Evolutionary conservation across 768 basidiomycete species (phyloP).

Genomic region (Coprinellus aureogranulatus): DNA sequence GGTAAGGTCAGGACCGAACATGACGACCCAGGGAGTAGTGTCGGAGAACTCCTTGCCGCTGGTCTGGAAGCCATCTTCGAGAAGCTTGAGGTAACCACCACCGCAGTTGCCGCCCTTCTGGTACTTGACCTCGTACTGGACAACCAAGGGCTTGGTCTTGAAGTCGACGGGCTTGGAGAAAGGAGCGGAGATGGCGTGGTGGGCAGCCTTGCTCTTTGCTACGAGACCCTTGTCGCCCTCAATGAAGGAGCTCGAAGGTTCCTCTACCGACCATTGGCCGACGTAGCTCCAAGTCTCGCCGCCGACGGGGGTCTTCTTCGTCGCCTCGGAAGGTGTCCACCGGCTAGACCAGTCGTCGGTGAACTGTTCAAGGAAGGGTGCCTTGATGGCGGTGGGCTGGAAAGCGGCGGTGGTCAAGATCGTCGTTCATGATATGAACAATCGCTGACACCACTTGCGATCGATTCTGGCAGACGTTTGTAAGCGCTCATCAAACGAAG

Average conservation of each 20-base stretch:
- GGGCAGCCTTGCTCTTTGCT: slow-evolving; percentile 94
- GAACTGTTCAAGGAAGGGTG: slow-evolving; percentile 96
- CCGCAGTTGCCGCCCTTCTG: slow-evolving; percentile 99
- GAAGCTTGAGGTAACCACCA: slow-evolving; percentile 96
- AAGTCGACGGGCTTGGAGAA: slow-evolving; percentile 79
- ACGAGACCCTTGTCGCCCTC: slow-evolving; percentile 90
- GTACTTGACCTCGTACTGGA: slow-evolving; percentile 99
- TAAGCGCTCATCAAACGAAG: no score
- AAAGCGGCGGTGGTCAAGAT: slow-evolving; percentile 1
- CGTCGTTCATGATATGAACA: slow-evolving; percentile 16
- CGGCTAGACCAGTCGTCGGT: slow-evolving; percentile 84
- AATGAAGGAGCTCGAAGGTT: slow-evolving; percentile 72
- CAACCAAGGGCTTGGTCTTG: slow-evolving; percentile 80
- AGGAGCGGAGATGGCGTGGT: slow-evolving; percentile 97
- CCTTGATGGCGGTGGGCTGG: slow-evolving; percentile 76
- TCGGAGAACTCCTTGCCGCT: slow-evolving; percentile 92
- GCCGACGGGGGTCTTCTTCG: slow-evolving; percentile 95
- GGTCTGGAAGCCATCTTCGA: slow-evolving; percentile 91
- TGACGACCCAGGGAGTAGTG: slow-evolving; percentile 91
- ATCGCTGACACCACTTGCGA: slow-evolving; percentile 4
- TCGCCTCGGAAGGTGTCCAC: slow-evolving; percentile 96
- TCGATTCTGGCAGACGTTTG: slow-evolving; percentile 8
- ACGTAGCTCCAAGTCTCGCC: slow-evolving; percentile 97
- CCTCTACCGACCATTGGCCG: slow-evolving; percentile 96
- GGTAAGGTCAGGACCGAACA: slow-evolving; percentile 97